These are phyloP conservation scores for Puya raimondii DNA, from an alignment of 176 grass and related monocot species.

Conservation along the genomic window DNA sequence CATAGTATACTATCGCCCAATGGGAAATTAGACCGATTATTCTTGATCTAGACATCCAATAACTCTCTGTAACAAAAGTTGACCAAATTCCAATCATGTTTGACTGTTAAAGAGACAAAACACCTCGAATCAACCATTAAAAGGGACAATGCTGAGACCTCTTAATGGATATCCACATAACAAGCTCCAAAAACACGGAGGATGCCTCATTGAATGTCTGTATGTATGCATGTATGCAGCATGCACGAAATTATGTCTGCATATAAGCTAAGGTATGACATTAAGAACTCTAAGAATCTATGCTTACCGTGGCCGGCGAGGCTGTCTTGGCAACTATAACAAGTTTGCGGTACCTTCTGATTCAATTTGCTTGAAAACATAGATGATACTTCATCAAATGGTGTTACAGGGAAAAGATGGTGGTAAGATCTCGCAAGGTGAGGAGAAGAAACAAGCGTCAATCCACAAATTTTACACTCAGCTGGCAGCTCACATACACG, in stretches of 20 bases:
- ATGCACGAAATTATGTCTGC: neutral
- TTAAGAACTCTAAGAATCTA: neutral
- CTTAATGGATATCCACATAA: too few relatives aligned
- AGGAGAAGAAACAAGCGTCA: slow-evolving; percentile 91
- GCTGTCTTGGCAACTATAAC: slow-evolving; percentile 78
- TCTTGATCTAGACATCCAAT: too few relatives aligned
- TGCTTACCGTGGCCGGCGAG: slow-evolving; percentile 59
- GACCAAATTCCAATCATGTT: too few relatives aligned
- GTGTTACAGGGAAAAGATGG: slow-evolving; percentile 85
- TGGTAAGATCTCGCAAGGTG: slow-evolving; percentile 95
- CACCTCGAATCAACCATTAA: too few relatives aligned
- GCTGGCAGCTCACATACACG: slow-evolving; percentile 89
- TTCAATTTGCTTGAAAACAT: slow-evolving; percentile 37
- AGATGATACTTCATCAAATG: slow-evolving; percentile 77
- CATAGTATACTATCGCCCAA: too few relatives aligned
- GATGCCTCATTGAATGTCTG: neutral
- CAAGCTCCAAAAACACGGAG: too few relatives aligned
- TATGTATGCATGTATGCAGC: neutral
- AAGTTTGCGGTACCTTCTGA: slow-evolving; percentile 68
- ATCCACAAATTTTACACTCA: slow-evolving; percentile 77
- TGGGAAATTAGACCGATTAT: too few relatives aligned
- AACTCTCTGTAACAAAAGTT: too few relatives aligned
- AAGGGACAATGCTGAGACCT: too few relatives aligned
- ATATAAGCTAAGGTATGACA: neutral
- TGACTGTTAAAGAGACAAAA: too few relatives aligned